Base-by-base conservation (phyloP, 148 eudicot genomes). In the Camellia japonica region DNA sequence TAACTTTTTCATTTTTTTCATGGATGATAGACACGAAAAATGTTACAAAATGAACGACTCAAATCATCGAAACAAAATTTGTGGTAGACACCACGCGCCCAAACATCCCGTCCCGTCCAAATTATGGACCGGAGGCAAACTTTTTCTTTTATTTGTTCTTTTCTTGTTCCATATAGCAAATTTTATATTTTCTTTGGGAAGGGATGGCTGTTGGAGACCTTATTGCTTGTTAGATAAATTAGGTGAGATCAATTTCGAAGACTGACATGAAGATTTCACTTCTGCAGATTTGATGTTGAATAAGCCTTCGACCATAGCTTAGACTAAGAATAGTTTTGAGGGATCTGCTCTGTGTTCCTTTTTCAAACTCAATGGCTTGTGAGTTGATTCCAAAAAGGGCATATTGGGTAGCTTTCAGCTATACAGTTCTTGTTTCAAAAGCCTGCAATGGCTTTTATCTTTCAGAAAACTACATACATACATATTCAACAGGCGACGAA, bases 401-500 rank as follows among this genome's bases (percentile, higher is more conserved):
- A 75, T 75, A 23, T 78, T 83, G 84, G 83, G 76, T 65, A 15
- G 68, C 82, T 79, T 79, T 87, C 74, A 42, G 82, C n/a, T 79
- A 42, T 74, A 54, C 81, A 72, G 54, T 84, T 83, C 75, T 90
- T 8, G 46, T 85, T n/a, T 69, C 30, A 5, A 85, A 52, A 64
- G 78, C 78, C 62, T 88, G 90, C 79, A 68, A 88, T 86, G 92
- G 92, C 68, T 92, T 92, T 72, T 88, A 92, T 85, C 83, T 88
- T 68, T 91, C 93, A 13, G 93, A 90, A 65, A 89, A 90, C 77
- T 90, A 92, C 85, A 88, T 86, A 90, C 89, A 79, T 71, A 90
- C 92, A 7, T 92, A 89, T 77, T 81, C 86, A 1, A 59, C 55
- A 0, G 82, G 86, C 3, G 86, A 92, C 3, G 86, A 84, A 61